Evolutionary conservation across 2,329 filamentous ascomycete species (phyloP), one percentile per base, ranked within the genome.

Genomic region (Monilinia aucupariae): DNA sequence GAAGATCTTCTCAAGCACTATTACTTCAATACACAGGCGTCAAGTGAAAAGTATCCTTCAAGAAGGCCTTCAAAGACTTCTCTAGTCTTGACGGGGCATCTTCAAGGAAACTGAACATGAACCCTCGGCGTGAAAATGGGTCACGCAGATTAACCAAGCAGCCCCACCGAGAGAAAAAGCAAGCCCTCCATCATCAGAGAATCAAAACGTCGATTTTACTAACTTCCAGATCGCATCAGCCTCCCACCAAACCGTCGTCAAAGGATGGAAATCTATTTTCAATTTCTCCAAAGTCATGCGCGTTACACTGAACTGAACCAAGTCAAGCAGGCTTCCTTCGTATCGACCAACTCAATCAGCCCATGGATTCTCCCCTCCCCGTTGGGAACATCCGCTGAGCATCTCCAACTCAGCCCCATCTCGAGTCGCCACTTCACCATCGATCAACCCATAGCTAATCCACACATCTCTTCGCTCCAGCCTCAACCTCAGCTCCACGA

Each of bases 201-300:
- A n/a, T n/a, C n/a, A n/a, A n/a, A n/a, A n/a, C n/a, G n/a, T 89
- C 67, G 87, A 89, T 69, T 85, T 84, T 68, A 78, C 85, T 0
- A 85, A 88, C 66, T 78, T 88, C 58, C 89, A 85, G 85, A 83
- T 88, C 69, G 88, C 85, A 85, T 80, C 81, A 10, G 48, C 65
- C 10, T 77, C 83, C 7, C 80, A 85, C 54, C 66, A 75, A 3
- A 77, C 75, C 3, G 82, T 81, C n/a, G 77, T 80, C 27, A 77
- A 79, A 50, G 85, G 83, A 0, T 90, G 86, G 87, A 70, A 78
- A 22, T 77, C 82, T 0, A 79, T 89, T 66, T 76, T 78, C 1
- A 73, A 78, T 1, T 90, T 88, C 66, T 75, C 79, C 2, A 69
- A 73, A 0, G 73, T 82, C 1, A 84, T 85, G 70, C 83, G 85